Evolutionary conservation across 306 rosid species (phyloP), one percentile per base, ranked within the genome.

Genomic region (Cicer chorassanicum): DNA sequence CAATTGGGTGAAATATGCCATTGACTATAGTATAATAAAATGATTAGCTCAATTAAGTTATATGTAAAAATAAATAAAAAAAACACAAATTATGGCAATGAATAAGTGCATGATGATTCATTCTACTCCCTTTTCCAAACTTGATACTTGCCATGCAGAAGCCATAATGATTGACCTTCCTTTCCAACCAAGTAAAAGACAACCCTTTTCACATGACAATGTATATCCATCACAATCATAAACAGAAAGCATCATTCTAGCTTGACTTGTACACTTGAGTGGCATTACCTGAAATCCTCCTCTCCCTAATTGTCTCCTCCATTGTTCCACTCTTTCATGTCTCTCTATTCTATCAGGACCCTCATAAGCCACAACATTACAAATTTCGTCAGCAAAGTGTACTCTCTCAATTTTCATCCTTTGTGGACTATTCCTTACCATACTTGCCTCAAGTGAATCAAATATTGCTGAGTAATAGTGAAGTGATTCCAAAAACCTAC

Each of bases 381-480:
- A 40, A 49, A 92, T 87, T 78, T 88, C 89, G 40, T 84, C 89
- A 0, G 86, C 88, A 42, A 90, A 90, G 50, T 85, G 90, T 6
- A 68, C 46, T 68, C 81, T 86, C 81, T 90, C 96, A 57, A 92
- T 79, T 39, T 88, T 92, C 89, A 78, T 78, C 84, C 96, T 92
- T 38, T 78, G 87, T 0, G 42, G 76, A 77, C 90, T 85, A 13
- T 80, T 80, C 14, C 93, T 75, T 0, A 90, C 80, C 65, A 92
- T 89, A 21, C 86, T 63, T 14, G 83, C 90, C 64, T 92, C 93
- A 0, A 89, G 89, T 16, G 93, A 87, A 53, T 92, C 93, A 42
- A 90, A 92, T 80, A 92, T 80, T 5, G 97, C 93, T 0, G 97
- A 90, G 84, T 92, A 92, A 57, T 87, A 92, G 80, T 92, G 92